These are phyloP conservation scores for Saccharomycopsis fibuligera DNA, from an alignment of 805 yeast genomes.

Conservation along the genomic window DNA sequence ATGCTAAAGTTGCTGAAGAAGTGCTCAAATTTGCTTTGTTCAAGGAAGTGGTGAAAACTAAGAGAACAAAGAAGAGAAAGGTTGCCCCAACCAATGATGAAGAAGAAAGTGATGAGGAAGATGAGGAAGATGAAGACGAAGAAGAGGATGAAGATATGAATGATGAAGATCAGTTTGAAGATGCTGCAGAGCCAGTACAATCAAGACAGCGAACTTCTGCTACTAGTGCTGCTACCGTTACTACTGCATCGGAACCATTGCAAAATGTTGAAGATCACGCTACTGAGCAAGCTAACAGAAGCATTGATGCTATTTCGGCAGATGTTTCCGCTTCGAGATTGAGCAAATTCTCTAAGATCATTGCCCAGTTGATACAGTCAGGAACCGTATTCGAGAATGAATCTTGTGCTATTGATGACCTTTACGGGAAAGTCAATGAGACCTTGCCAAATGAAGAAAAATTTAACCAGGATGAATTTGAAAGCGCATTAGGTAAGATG, in stretches of 20 bases:
- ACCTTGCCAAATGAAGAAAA: slow-evolving; percentile 42
- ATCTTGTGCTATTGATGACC: slow-evolving; percentile 33
- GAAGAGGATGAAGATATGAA: slow-evolving; percentile 21
- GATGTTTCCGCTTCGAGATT: slow-evolving; percentile 45
- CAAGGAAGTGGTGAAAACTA: slow-evolving; percentile 54
- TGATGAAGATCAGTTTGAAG: slow-evolving; percentile 12
- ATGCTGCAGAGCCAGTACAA: slow-evolving; percentile 30
- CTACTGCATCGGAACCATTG: slow-evolving; percentile 4
- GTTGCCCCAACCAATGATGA: slow-evolving; percentile 24
- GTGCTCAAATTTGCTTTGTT: slow-evolving; percentile 80
- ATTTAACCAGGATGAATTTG: slow-evolving; percentile 38
- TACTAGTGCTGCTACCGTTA: slow-evolving; percentile 8
- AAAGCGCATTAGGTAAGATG: slow-evolving; percentile 38
- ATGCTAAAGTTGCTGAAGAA: slow-evolving; percentile 82
- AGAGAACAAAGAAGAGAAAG: slow-evolving; percentile 26
- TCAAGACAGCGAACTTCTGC: slow-evolving; percentile 27
- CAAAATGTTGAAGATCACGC: not conserved
- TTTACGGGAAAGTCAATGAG: slow-evolving; percentile 39
- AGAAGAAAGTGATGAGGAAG: slow-evolving; percentile 26
- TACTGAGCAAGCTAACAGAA: not conserved
- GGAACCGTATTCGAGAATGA: slow-evolving; percentile 38
- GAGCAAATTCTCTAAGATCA: slow-evolving; percentile 38
- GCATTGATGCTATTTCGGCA: slow-evolving; percentile 8
- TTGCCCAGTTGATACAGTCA: slow-evolving; percentile 42
- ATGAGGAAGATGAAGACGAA: slow-evolving; percentile 22